Percentiles rank a stretch among this genome's conserved stretches.
phyloP scores from a whole-genome alignment of 257 asterid species.

The Penstemon davidsonii region DNA sequence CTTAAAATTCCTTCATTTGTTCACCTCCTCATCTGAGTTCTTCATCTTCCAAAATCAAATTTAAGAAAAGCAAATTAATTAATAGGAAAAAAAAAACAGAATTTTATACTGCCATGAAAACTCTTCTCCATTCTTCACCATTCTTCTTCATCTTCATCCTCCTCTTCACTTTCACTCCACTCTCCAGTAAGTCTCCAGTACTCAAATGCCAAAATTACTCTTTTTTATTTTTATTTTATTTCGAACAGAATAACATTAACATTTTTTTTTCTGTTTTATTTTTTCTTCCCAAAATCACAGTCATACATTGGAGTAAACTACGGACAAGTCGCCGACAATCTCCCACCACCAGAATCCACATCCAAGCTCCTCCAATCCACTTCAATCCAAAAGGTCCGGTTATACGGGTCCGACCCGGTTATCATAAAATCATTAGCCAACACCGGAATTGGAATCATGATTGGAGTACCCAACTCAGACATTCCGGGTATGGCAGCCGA shows the following conservation, averaged over 20 bases:
- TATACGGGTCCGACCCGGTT: conserved; percentile 62
- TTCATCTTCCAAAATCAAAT: no score
- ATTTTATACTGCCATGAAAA: conserved; percentile 33
- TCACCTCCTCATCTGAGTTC: no score
- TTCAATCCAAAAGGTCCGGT: conserved; percentile 49
- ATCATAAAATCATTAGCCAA: conserved; percentile 57
- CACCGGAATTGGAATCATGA: conserved; percentile 59
- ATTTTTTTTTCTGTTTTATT: neutral
- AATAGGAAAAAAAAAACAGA: neutral
- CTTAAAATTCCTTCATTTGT: no score
- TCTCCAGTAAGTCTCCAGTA: conserved; percentile 38
- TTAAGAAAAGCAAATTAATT: no score
- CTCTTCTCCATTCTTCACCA: conserved; percentile 16
- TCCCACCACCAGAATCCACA: conserved; percentile 59
- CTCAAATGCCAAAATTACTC: no score
- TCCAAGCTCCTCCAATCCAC: conserved; percentile 58
- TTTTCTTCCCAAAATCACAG: conserved; percentile 45
- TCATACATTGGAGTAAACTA: conserved; percentile 67
- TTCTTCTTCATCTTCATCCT: conserved; percentile 20
- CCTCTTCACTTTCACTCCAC: conserved; percentile 32
- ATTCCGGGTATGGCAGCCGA: conserved; percentile 64
- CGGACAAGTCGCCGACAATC: conserved; percentile 71
- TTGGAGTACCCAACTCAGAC: conserved; percentile 63
- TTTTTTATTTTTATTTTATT: no score
- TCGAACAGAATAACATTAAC: no score